Conservation (phyloP, 31 red algal genomes). For the Porphyra umbilicalis region DNA sequence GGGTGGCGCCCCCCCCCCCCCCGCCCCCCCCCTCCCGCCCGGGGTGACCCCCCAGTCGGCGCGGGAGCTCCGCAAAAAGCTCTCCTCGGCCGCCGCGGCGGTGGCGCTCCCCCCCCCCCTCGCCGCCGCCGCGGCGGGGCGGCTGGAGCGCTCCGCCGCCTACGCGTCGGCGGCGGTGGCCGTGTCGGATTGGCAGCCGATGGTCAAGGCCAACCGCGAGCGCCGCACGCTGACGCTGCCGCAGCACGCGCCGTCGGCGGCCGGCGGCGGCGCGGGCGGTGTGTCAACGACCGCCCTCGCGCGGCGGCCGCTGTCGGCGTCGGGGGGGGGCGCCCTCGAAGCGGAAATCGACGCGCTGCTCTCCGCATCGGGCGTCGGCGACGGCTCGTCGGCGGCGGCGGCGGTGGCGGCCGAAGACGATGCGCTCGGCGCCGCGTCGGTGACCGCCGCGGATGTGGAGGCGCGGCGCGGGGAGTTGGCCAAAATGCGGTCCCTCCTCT, state of each 20-base stretch:
- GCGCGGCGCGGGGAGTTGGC: constrained; percentile 36
- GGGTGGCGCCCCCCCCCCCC: background rate
- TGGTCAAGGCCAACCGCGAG: constrained; percentile 3
- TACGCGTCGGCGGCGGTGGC: constrained; percentile 11
- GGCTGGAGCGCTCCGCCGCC: constrained; percentile 14
- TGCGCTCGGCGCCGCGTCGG: constrained; percentile 9
- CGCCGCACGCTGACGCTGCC: background rate
- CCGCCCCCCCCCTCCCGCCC: too few relatives aligned
- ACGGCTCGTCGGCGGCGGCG: constrained; percentile 11
- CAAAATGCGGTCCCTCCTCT: constrained; percentile 46
- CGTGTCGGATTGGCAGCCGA: constrained; percentile 19
- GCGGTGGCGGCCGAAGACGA: background rate
- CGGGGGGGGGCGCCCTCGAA: constrained; percentile 15
- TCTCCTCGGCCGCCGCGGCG: constrained; percentile 5
- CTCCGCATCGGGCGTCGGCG: constrained; percentile 20
- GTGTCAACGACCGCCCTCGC: constrained; percentile 9
- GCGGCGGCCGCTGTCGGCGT: constrained; percentile 22
- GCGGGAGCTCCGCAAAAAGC: constrained; percentile 20
- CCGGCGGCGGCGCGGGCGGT: background rate
- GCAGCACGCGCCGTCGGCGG: background rate
- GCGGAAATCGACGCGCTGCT: constrained; percentile 31
- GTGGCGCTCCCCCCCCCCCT: constrained; percentile 13
- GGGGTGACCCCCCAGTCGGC: background rate
- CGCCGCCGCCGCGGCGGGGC: constrained; percentile 3
- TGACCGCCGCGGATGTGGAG: constrained; percentile 34